Base-by-base conservation (phyloP, 208 protist species). In the Strigomonas oncopelti region DNA sequence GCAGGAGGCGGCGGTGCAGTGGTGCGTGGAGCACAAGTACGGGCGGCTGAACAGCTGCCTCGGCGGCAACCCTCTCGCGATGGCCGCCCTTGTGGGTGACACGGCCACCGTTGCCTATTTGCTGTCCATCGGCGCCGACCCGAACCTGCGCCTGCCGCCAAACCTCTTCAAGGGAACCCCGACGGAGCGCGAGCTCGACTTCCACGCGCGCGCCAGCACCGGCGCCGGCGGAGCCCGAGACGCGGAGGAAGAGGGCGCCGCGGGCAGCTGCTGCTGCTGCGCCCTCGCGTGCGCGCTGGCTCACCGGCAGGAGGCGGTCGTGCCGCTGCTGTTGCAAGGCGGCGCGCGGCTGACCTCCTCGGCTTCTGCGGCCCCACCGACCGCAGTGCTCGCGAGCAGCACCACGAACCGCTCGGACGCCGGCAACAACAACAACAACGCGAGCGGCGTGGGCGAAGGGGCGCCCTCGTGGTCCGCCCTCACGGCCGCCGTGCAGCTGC, bases 1-100 rank as follows among this genome's bases (percentile, higher is more conserved):
- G 65, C 74, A 34, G 73, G 63, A 34, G 68, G 71, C 29, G 67
- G 80, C 55, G 61, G 66, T 90, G 56, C 77, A 83, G 28, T 92
- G 86, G 86, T 92, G 86, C 38, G 54, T 86, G 3, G 83, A 85
- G 61, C 74, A 61, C 38, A 63, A 72, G 28, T 74, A 60, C 61
- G 78, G 83, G 58, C 61, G 73, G 36, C 46, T 84, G 32, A 77
- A 78, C 45, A 63, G 74, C 1, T 61, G 55, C 18, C 48, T 57
- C 25, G 72, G 65, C 60, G 65, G 65, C 54, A 76, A 78, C 28
- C 83, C 83, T 45, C 72, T 92, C n/a, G 62, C 77, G 22, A 68
- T 80, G 31, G 84, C 83, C 62, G 75, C 83, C 22, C 51, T 61
- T 16, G 55, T 75, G 13, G 81, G 81, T 0, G 73, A 92, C 67